Conservation (phyloP, 1,139 yeast genomes). For the Keqinozyma sinolaborantium region DNA sequence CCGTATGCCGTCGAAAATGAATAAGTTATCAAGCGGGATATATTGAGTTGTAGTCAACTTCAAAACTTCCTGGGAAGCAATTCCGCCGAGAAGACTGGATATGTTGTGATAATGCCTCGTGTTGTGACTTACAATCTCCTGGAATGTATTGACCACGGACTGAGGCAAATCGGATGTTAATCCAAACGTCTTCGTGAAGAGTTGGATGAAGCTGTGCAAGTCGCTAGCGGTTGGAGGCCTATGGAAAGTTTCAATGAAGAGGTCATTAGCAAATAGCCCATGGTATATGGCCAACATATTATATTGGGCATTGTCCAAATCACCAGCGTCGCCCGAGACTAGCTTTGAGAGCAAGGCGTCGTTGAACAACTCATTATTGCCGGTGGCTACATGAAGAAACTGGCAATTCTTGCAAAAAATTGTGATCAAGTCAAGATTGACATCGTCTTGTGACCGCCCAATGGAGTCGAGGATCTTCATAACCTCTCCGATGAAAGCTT, state of each 20-base stretch:
- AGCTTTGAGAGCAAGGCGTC: slow-evolving; percentile 14
- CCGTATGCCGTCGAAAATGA: slow-evolving; percentile 64
- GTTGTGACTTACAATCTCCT: slow-evolving; percentile 29
- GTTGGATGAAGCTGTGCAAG: slow-evolving; percentile 15
- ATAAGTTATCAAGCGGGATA: slow-evolving; percentile 63
- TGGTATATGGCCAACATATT: slow-evolving; percentile 30
- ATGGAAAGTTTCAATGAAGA: slow-evolving; percentile 13
- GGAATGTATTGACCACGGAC: slow-evolving; percentile 15
- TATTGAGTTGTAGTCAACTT: slow-evolving; percentile 69
- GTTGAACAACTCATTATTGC: slow-evolving; percentile 22
- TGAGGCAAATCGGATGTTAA: slow-evolving; percentile 10
- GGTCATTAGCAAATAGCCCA: slow-evolving; percentile 28
- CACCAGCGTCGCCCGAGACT: slow-evolving; percentile 12
- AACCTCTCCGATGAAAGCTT: slow-evolving; percentile 32
- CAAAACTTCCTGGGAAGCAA: slow-evolving; percentile 72
- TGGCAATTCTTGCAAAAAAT: slow-evolving; percentile 60
- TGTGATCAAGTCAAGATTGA: slow-evolving; percentile 36
- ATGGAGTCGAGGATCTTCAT: slow-evolving; percentile 16
- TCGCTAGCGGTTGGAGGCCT: slow-evolving; percentile 18
- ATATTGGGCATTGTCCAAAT: slow-evolving; percentile 15
- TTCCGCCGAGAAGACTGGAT: slow-evolving; percentile 63
- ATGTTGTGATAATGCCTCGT: slow-evolving; percentile 31
- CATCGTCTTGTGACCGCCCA: slow-evolving; percentile 20
- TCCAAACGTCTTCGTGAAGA: slow-evolving; percentile 13
- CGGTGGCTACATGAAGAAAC: slow-evolving; percentile 33